Conservation (phyloP, 192 early-diverging fungal genomes). For the Umbelopsis isabellina region DNA sequence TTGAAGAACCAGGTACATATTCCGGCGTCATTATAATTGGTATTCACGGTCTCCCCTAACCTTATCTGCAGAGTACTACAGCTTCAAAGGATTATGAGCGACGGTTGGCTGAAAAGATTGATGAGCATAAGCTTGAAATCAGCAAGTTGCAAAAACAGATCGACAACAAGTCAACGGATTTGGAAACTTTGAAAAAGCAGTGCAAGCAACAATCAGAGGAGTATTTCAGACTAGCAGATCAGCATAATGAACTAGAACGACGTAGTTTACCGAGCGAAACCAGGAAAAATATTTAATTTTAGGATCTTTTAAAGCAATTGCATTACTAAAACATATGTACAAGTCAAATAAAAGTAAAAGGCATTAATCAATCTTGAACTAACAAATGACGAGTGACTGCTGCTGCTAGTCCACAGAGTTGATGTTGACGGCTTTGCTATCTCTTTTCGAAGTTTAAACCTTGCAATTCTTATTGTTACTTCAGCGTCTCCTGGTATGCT, state of each 20-base stretch:
- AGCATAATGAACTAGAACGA: constrained; percentile 24
- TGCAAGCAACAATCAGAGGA: constrained; percentile 26
- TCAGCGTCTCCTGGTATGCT: too few species aligned
- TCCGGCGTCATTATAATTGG: background rate
- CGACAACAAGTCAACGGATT: constrained; percentile 29
- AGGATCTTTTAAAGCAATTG: background rate
- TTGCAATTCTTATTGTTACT: too few species aligned
- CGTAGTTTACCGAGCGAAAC: background rate
- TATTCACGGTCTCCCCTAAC: background rate
- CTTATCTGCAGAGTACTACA: background rate
- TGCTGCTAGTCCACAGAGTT: too few species aligned
- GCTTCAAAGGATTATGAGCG: background rate
- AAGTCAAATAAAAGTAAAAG: too few species aligned
- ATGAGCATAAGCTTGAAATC: constrained; percentile 23
- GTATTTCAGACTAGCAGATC: constrained; percentile 32
- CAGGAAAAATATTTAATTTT: background rate
- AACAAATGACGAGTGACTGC: too few species aligned
- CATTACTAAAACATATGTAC: too few species aligned
- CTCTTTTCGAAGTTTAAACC: too few species aligned
- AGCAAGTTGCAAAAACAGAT: constrained; percentile 20
- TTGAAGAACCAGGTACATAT: constrained; percentile 27
- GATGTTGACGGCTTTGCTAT: too few species aligned
- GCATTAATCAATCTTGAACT: too few species aligned
- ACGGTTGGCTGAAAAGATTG: constrained; percentile 7
- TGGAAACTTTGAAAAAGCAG: constrained; percentile 35